Evolutionary conservation across 306 rosid genomes (phyloP), one percentile per base, ranked within the genome.

Genomic region (Prunus salicina): DNA sequence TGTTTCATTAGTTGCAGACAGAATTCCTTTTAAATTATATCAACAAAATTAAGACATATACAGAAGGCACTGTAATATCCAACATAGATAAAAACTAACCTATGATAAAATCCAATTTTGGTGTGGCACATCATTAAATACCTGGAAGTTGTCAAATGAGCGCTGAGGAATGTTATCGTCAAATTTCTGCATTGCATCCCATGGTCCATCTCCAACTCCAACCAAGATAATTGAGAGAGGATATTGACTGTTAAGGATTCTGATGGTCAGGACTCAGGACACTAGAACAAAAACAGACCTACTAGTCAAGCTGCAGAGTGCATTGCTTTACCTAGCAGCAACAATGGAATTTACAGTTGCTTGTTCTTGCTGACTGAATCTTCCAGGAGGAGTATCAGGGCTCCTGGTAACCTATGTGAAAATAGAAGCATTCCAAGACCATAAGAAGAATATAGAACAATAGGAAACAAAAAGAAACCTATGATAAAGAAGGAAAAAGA

Each of bases 161-260:
- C 97, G 98, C 30, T 78, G 93, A 43, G 93, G 85, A 79, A 95
- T 89, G 87, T 83, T 89, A 78, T 95, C 99, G 53, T 95, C 99
- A 62, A 95, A 95, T 45, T 86, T 78, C 78, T 84, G 74, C 97
- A 92, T 90, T 69, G 92, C 90, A 74, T 95, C 96, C 99, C 99
- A 95, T 2, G 99, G 99, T 64, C 99, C 99, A 78, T 95, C 99
- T 69, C 99, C 99, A 71, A 95, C 97, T 69, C 99, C 99, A 73
- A 92, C 86, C 93, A 95, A 85, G 82, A 95, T 82, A 74, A 95
- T 95, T 51, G 97, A 95, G 53, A 95, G 96, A 75, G 98, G 97
- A 81, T 85, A 88, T 20, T 85, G 82, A 79, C 97, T 92, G 88
- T 78, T 68, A 79, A 76, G 74, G 13, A 82, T 65, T 62, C 46